Base-by-base conservation (phyloP, 768 basidiomycete genomes). In the Panus rudis region DNA sequence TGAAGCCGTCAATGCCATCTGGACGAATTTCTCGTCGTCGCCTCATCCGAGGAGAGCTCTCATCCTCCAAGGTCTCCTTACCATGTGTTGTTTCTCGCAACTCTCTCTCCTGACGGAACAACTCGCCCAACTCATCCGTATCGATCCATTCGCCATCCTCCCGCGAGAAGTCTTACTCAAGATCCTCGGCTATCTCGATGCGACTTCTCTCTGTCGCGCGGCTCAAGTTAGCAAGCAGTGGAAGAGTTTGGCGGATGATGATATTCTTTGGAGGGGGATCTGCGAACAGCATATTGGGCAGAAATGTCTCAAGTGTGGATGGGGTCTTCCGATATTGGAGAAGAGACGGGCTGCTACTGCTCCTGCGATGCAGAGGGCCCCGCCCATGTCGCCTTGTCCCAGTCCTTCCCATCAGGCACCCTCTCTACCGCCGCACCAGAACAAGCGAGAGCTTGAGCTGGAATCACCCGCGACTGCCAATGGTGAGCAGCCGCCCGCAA, bases 71-170 rank as follows among this genome's bases (percentile, higher is more conserved):
- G 96, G 96, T 30, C 76, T 99, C 46, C 80, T 99, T 52, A 97
- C 96, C 13, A 98, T 99, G 92, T 98, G 93, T 63, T 98, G 96
- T 66, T 97, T 96, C 70, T 93, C 89, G 37, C 92, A 99, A 58
- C 82, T 99, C 22, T 97, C 96, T 21, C 85, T 97, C 39, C 83
- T 99, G 46, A 85, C 92, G 23, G 90, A 96, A 50, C 85, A 92
- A 41, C 87, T 98, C 47, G 71, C 81, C 25, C 82, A 89, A 52
- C 82, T 97, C 52, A 97, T 96, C 62, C 84, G 96, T 52, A 83
- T 98, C 63, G 96, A 99, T 61, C 96, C 94, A 8, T 92, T 98
- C 64, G 67, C 73, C 35, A 78, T 91, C 50, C 76, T 99, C 37
- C 96, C 96, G 2, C 81, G 88, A 47, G 94, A 99, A 62, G 75